phyloP scores from a whole-genome alignment of 2,329 filamentous ascomycete species.

The Fusarium austroafricanum region DNA sequence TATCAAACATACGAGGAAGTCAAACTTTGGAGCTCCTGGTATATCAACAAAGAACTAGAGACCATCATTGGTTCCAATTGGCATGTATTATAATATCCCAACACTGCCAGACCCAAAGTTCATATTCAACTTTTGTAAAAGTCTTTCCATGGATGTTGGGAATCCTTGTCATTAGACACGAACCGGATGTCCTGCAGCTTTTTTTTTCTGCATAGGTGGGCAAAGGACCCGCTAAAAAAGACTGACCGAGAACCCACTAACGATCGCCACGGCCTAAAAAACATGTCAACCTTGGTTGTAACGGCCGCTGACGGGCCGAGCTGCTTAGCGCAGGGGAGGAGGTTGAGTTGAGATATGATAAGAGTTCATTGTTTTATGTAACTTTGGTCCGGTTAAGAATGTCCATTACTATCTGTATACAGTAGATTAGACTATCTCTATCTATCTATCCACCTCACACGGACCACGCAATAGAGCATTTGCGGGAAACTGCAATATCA shows the following conservation, averaged over 20 bases:
- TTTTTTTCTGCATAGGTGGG: constrained; percentile 18
- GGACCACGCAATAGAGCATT: too few relatives aligned
- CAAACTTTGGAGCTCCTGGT: background rate
- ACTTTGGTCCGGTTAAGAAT: background rate
- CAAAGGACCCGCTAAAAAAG: constrained; percentile 14
- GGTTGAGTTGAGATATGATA: constrained; percentile 15
- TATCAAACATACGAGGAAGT: constrained; percentile 3
- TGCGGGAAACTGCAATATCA: too few relatives aligned
- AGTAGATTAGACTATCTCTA: background rate
- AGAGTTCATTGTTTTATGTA: constrained; percentile 19
- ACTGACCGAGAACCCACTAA: constrained; percentile 27
- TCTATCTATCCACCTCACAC: background rate
- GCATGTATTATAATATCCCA: background rate
- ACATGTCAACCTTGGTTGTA: constrained; percentile 25
- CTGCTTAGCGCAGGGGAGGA: constrained; percentile 17
- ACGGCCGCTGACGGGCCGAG: constrained; percentile 30
- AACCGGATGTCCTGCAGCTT: constrained; percentile 27
- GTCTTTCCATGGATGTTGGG: constrained; percentile 7
- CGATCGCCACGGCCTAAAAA: constrained; percentile 26
- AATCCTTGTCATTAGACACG: constrained; percentile 34
- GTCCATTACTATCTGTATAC: background rate
- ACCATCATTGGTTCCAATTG: background rate
- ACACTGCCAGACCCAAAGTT: background rate
- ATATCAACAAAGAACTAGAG: background rate
- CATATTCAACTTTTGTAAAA: constrained; percentile 4